A percentile compares a stretch with the other conserved stretches of the same genome.
phyloP scores from a whole-genome alignment of 1,139 yeast species.

The Candida glucosophila region DNA sequence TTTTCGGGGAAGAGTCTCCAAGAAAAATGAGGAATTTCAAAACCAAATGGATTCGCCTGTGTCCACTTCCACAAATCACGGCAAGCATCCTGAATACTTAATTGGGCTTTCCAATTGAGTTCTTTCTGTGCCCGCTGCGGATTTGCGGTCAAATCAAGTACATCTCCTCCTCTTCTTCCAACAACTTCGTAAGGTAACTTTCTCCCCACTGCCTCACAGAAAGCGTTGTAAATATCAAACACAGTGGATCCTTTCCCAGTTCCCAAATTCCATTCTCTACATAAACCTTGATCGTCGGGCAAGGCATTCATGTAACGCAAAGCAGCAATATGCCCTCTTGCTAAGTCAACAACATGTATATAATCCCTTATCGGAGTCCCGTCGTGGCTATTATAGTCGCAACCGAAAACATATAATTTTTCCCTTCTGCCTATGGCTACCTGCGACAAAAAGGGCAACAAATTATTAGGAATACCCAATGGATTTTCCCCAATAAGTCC shows the following conservation, averaged over 20 bases:
- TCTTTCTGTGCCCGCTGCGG: conserved; percentile 60
- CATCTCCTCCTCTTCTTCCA: conserved; percentile 74
- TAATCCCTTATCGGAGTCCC: conserved; percentile 83
- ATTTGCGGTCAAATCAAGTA: conserved; percentile 64
- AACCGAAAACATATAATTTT: conserved; percentile 56
- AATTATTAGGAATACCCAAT: conserved; percentile 65
- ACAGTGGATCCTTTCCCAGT: conserved; percentile 77
- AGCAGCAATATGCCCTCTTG: conserved; percentile 74
- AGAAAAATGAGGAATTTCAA: conserved; percentile 26
- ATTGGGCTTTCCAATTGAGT: conserved; percentile 55
- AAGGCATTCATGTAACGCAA: conserved; percentile 46
- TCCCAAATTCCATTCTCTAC: conserved; percentile 78
- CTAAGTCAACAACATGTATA: conserved; percentile 74
- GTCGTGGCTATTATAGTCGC: conserved; percentile 61
- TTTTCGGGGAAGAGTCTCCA: conserved; percentile 24
- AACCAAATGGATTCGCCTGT: conserved; percentile 60
- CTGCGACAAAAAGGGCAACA: conserved; percentile 69
- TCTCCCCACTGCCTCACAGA: conserved; percentile 60
- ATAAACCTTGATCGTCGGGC: conserved; percentile 36
- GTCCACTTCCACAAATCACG: conserved; percentile 77
- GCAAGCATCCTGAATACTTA: conserved; percentile 58
- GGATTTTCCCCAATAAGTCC: conserved; percentile 80
- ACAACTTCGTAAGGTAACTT: conserved; percentile 57
- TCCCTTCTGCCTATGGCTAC: conserved; percentile 70
- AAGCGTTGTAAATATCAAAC: conserved; percentile 60